Evolutionary conservation across 257 asterid species (phyloP).

Genomic region (Solanum tarapatanum): DNA sequence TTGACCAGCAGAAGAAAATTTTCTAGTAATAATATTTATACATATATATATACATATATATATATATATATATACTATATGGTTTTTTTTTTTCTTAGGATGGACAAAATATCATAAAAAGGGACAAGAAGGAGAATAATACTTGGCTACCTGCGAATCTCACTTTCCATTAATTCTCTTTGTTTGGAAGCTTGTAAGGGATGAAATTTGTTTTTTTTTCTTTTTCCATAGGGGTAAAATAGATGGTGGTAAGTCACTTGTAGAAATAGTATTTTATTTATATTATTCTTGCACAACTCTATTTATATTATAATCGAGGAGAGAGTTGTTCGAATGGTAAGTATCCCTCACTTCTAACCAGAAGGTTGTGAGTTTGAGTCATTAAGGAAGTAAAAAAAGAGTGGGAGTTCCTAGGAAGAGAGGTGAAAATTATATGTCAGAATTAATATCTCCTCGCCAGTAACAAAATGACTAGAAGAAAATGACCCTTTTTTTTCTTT

Average conservation of each 20-base stretch:
- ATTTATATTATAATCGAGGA: too few species aligned
- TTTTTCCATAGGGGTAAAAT: constrained; percentile 20
- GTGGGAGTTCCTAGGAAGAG: neutral
- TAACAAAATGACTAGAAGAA: neutral
- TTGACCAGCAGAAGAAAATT: constrained; percentile 16
- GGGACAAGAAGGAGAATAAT: constrained; percentile 29
- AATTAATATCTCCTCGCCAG: neutral
- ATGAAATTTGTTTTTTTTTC: constrained; percentile 15
- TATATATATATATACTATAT: neutral
- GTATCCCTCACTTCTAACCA: fast-evolving
- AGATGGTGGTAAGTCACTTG: constrained; percentile 63
- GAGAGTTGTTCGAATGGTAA: too few species aligned
- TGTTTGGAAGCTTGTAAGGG: constrained; percentile 65
- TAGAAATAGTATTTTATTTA: constrained; percentile 5
- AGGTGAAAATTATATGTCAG: neutral
- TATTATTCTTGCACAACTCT: neutral
- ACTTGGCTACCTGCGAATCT: constrained; percentile 28
- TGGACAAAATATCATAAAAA: constrained; percentile 10
- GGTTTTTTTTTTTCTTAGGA: neutral
- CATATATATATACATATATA: too few species aligned
- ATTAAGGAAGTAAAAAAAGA: neutral
- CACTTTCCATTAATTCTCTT: constrained; percentile 72
- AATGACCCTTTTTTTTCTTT: too few species aligned
- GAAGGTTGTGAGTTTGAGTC: neutral
- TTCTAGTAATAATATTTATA: too few species aligned